phyloP scores from a whole-genome alignment of 2,329 filamentous ascomycete genomes.

The Colletotrichum lentis region DNA sequence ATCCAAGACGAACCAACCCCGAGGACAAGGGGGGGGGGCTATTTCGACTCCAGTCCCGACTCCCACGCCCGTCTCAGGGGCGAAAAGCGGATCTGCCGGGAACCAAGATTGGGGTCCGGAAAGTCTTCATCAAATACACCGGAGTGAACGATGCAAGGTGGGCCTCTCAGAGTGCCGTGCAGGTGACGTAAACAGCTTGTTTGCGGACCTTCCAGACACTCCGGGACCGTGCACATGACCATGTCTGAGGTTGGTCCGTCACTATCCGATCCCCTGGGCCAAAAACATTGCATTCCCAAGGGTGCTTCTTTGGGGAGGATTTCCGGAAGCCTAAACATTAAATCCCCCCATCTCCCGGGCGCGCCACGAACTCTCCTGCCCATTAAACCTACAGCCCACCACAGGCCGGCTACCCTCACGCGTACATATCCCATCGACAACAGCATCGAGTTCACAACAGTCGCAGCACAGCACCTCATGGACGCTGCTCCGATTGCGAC shows the following conservation, averaged over 20 bases:
- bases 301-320: neutral
- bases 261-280: slow-evolving; percentile 13
- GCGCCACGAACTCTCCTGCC: neutral
- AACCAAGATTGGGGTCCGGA: slow-evolving; percentile 16
- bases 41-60: neutral
- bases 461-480: slow-evolving; percentile 28
- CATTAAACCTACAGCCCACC: neutral
- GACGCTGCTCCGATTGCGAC: slow-evolving; percentile 36
- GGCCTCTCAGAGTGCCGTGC: slow-evolving; percentile 8
- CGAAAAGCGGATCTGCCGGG: slow-evolving; percentile 29
- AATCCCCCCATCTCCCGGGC: slow-evolving; percentile 2
- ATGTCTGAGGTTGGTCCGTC: neutral
- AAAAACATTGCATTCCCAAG: slow-evolving; percentile 14
- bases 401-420: neutral
- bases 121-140: slow-evolving; percentile 29
- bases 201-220: slow-evolving; percentile 33
- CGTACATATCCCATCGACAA: neutral
- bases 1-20: neutral
- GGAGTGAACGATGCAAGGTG: slow-evolving; percentile 14
- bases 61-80: neutral
- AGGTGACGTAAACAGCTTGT: slow-evolving; percentile 32
- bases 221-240: slow-evolving; percentile 36
- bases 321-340: slow-evolving; percentile 12
- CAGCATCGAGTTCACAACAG: neutral
- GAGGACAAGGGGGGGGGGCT: neutral